These are phyloP conservation scores for Fusarium circinatum DNA, from an alignment of 2,329 filamentous ascomycete genomes.

Conservation along the genomic window DNA sequence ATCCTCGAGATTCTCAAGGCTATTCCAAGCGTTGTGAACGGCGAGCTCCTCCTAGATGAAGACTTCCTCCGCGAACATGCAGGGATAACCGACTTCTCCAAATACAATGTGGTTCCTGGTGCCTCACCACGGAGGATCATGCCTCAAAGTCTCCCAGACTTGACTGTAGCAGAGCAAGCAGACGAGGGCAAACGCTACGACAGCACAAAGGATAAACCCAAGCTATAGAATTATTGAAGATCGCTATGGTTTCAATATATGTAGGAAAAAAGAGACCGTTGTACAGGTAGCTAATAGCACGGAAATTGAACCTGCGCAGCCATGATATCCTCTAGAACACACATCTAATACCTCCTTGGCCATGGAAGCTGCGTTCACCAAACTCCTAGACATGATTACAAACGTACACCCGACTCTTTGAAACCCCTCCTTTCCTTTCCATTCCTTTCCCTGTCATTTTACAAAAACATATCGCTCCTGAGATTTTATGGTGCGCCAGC, in stretches of 20 bases:
- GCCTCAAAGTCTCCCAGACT: slow-evolving; percentile 74
- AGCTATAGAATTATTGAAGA: slow-evolving; percentile 47
- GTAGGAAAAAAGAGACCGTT: slow-evolving; percentile 11
- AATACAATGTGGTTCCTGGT: slow-evolving; percentile 76
- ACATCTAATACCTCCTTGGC: slow-evolving; percentile 37
- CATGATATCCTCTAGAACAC: slow-evolving; percentile 40
- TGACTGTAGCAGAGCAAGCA: slow-evolving; percentile 80
- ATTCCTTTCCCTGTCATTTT: slow-evolving; percentile 17
- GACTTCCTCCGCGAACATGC: slow-evolving; percentile 76
- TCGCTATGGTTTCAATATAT: slow-evolving; percentile 20
- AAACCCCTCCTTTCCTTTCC: slow-evolving; percentile 8
- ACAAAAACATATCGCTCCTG: not conserved
- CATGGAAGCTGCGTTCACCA: slow-evolving; percentile 22
- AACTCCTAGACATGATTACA: slow-evolving; percentile 38
- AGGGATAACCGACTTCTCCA: slow-evolving; percentile 75
- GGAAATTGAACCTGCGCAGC: slow-evolving; percentile 20
- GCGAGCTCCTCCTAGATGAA: slow-evolving; percentile 78
- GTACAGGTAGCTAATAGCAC: slow-evolving; percentile 34
- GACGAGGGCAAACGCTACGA: slow-evolving; percentile 81
- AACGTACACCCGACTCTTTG: slow-evolving; percentile 35
- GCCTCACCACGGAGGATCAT: slow-evolving; percentile 77
- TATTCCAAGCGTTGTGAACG: slow-evolving; percentile 72
- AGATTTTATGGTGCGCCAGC: not conserved
- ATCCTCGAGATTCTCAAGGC: slow-evolving; percentile 76
- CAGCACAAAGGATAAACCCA: slow-evolving; percentile 61